Evolutionary conservation across 2,329 filamentous ascomycete species (phyloP).

Genomic region (Ceratocystiopsis minuta): DNA sequence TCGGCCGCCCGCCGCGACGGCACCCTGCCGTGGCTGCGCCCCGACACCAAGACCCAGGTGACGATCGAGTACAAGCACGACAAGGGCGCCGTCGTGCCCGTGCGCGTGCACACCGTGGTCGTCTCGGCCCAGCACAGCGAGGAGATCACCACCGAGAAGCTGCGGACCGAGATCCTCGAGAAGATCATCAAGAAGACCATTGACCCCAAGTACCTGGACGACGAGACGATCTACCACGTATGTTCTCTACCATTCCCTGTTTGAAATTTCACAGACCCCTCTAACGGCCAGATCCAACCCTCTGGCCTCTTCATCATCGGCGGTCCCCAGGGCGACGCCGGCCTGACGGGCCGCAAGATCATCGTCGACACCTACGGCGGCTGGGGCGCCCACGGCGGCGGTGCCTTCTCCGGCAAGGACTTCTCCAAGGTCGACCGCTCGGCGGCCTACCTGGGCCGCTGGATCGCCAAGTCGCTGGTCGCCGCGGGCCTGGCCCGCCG

Average conservation of each 20-base stretch:
- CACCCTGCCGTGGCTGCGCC: slow-evolving; percentile 79
- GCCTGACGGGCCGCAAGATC: slow-evolving; percentile 98
- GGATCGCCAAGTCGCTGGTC: slow-evolving; percentile 98
- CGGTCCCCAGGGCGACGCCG: slow-evolving; percentile 96
- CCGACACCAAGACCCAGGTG: slow-evolving; percentile 99
- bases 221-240: slow-evolving; percentile 89
- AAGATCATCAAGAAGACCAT: slow-evolving; percentile 96
- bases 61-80: slow-evolving; percentile 98
- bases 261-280: slow-evolving; percentile 5
- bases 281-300: slow-evolving; percentile 55
- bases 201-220: slow-evolving; percentile 78
- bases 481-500: slow-evolving; percentile 76
- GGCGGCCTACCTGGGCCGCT: slow-evolving; percentile 89
- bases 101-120: slow-evolving; percentile 90
- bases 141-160: slow-evolving; percentile 74
- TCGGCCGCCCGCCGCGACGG: slow-evolving; percentile 74
- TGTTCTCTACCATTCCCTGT: slow-evolving; percentile 17
- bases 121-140: slow-evolving; percentile 88
- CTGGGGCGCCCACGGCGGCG: slow-evolving; percentile 98
- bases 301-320: slow-evolving; percentile 98
- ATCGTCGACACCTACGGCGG: slow-evolving; percentile 99
- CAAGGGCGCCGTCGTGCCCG: slow-evolving; percentile 76
- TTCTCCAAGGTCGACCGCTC: slow-evolving; percentile 99
- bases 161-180: slow-evolving; percentile 88
- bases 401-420: slow-evolving; percentile 99